These are phyloP conservation scores for Leccinellum rugosiceps DNA, from an alignment of 768 basidiomycete genomes.

Conservation along the genomic window DNA sequence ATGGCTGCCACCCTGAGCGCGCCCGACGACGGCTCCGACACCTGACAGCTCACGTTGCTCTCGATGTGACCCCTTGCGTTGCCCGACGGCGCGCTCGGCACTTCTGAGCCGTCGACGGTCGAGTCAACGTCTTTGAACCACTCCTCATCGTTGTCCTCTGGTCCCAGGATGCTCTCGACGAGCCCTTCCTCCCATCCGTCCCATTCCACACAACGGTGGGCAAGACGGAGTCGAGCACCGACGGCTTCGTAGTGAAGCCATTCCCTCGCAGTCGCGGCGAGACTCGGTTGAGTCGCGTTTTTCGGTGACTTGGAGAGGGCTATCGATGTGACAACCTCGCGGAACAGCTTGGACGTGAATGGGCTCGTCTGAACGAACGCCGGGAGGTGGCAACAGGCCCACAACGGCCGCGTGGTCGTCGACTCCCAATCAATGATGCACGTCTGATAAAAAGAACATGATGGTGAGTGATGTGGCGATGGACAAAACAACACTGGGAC, in stretches of 20 bases:
- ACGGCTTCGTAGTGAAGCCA: slow-evolving; percentile 74
- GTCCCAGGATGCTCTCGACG: slow-evolving; percentile 69
- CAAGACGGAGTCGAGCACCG: slow-evolving; percentile 66
- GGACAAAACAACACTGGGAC: slow-evolving; percentile 27
- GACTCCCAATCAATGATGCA: slow-evolving; percentile 92
- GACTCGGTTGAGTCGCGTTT: slow-evolving; percentile 23
- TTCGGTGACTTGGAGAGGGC: slow-evolving; percentile 23
- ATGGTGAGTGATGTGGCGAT: not conserved
- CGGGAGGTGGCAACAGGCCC: slow-evolving; percentile 81
- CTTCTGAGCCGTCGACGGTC: slow-evolving; percentile 19
- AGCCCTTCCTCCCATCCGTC: slow-evolving; percentile 91
- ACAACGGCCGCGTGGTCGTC: slow-evolving; percentile 81
- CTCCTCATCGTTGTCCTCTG: slow-evolving; percentile 66
- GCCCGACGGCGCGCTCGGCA: slow-evolving; percentile 11
- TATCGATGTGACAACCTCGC: slow-evolving; percentile 55
- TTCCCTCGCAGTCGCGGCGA: slow-evolving; percentile 52
- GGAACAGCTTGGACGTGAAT: slow-evolving; percentile 70
- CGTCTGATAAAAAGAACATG: slow-evolving; percentile 45
- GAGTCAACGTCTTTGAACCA: slow-evolving; percentile 54
- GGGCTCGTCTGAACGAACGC: slow-evolving; percentile 76
- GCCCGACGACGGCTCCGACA: slow-evolving; percentile 15
- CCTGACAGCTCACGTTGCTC: not conserved
- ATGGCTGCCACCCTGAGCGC: slow-evolving; percentile 26
- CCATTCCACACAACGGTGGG: slow-evolving; percentile 83
- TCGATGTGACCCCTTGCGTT: not conserved